A percentile compares a stretch with the other conserved stretches of the same genome.
These are phyloP conservation scores for Dichomitus squalens DNA, from an alignment of 1,284 basidiomycete species.

Conservation along the genomic window DNA sequence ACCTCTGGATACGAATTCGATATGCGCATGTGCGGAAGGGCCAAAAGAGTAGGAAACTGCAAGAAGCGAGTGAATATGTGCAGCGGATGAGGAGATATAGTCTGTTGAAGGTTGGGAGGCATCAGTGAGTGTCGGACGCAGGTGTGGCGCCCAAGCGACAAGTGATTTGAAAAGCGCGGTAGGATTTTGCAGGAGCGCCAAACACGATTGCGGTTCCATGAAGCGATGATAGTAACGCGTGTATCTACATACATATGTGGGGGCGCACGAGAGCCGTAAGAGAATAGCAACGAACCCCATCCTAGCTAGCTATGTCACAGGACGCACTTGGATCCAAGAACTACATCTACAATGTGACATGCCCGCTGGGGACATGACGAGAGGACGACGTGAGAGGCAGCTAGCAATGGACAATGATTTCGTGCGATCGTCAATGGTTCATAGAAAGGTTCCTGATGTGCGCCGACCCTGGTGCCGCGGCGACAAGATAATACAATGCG, in stretches of 20 bases:
- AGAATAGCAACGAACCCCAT: not conserved
- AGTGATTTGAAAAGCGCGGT: too few relatives aligned
- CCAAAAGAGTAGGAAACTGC: too few relatives aligned
- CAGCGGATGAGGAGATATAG: too few relatives aligned
- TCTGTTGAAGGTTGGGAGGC: not conserved
- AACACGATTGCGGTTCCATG: too few relatives aligned
- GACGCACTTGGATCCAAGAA: not conserved
- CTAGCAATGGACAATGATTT: not conserved
- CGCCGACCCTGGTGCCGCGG: not conserved
- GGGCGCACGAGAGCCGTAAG: not conserved
- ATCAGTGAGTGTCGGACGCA: too few relatives aligned
- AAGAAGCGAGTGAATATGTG: not conserved
- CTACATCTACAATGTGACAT: not conserved
- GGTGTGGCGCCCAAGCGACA: not conserved
- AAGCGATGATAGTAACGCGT: slow-evolving; percentile 8
- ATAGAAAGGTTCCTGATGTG: not conserved
- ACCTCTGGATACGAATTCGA: too few relatives aligned
- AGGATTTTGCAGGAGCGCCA: too few relatives aligned
- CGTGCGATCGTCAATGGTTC: not conserved
- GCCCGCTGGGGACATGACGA: not conserved
- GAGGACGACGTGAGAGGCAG: not conserved
- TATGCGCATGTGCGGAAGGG: too few relatives aligned
- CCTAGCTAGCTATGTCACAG: slow-evolving; percentile 11
- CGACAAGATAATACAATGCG: not conserved
- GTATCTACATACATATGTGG: slow-evolving; percentile 22